phyloP scores from a whole-genome alignment of 257 asterid genomes.

The Nicotiana benthamiana region DNA sequence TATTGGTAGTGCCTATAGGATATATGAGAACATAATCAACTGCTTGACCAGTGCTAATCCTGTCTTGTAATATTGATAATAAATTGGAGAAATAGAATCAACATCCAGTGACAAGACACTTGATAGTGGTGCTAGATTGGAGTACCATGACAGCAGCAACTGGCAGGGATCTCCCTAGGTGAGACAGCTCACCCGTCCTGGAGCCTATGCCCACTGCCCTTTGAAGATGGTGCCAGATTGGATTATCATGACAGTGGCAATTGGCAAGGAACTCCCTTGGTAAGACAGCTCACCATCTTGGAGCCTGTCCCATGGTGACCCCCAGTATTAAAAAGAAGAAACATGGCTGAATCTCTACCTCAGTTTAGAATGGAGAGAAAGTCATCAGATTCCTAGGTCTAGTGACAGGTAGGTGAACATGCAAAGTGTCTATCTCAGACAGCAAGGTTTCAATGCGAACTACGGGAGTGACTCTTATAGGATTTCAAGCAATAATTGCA shows the following conservation, averaged over 20 bases:
- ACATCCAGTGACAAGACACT: not conserved
- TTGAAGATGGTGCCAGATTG: not conserved
- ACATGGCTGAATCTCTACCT: not conserved
- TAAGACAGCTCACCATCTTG: not conserved
- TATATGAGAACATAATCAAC: not conserved
- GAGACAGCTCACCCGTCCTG: not conserved
- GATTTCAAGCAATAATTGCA: not conserved
- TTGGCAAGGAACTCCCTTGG: not conserved
- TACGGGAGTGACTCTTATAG: not conserved
- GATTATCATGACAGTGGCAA: not conserved
- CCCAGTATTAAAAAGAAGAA: not conserved
- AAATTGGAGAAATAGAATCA: not conserved
- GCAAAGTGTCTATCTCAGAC: not conserved
- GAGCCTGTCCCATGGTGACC: not conserved
- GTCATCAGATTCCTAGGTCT: not conserved
- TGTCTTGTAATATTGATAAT: not conserved
- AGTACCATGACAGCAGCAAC: not conserved
- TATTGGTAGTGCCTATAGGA: not conserved
- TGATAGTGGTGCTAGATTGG: not conserved
- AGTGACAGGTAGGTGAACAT: not conserved
- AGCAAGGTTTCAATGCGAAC: conserved; percentile 1
- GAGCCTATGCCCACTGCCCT: not conserved
- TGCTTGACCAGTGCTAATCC: not conserved
- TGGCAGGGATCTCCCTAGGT: not conserved
- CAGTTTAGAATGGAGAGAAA: not conserved